Evolutionary conservation across 1,284 basidiomycete species (phyloP).

Genomic region (Rhodotorula sp.): DNA sequence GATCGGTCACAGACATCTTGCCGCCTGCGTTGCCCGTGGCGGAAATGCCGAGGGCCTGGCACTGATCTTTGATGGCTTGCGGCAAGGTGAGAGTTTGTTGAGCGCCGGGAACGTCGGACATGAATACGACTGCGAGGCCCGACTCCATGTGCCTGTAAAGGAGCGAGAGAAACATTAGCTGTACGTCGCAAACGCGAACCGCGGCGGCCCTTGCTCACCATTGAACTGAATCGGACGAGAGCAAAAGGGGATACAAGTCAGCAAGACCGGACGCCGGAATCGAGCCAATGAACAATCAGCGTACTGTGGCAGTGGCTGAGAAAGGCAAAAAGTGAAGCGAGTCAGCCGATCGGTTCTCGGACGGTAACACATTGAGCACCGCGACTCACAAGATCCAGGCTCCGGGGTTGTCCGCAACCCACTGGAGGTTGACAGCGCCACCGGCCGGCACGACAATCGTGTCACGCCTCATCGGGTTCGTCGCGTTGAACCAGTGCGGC

Average conservation of each 20-base stretch:
- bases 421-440: slow-evolving; percentile 61
- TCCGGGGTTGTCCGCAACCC: slow-evolving; percentile 77
- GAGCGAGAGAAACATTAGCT: background rate
- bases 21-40: slow-evolving; percentile 77
- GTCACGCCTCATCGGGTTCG: slow-evolving; percentile 83
- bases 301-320: slow-evolving; percentile 36
- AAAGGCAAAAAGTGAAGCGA: background rate
- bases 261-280: no score
- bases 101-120: slow-evolving; percentile 68
- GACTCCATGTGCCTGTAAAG: slow-evolving; percentile 38
- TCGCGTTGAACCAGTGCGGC: slow-evolving; percentile 66
- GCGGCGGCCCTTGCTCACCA: background rate
- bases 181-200: background rate
- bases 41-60: slow-evolving; percentile 60
- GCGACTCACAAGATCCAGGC: slow-evolving; percentile 63
- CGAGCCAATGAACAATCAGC: background rate
- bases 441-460: slow-evolving; percentile 56
- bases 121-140: slow-evolving; percentile 63
- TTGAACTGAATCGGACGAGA: background rate
- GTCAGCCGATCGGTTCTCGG: background rate
- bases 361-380: background rate
- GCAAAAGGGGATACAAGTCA: background rate
- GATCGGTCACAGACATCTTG: slow-evolving; percentile 60
- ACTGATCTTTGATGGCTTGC: slow-evolving; percentile 65
- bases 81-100: slow-evolving; percentile 58